These are phyloP conservation scores for Fusarium sterilihyphosum DNA, from an alignment of 2,329 filamentous ascomycete genomes.

Conservation along the genomic window DNA sequence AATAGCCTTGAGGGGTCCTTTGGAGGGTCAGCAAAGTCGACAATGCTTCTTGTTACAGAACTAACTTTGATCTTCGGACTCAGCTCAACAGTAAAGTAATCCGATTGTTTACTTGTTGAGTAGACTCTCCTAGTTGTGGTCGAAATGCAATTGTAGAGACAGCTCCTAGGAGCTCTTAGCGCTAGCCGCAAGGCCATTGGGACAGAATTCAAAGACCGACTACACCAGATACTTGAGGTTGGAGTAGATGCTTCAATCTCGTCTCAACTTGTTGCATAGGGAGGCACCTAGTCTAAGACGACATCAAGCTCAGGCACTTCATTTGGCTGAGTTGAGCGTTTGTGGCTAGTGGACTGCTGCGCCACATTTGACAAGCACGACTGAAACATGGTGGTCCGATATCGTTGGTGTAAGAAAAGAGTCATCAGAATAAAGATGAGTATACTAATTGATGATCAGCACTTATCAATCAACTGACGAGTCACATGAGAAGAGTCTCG, in stretches of 20 bases:
- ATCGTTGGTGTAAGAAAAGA: neutral
- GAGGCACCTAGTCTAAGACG: conserved; percentile 9
- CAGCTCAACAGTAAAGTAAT: conserved; percentile 38
- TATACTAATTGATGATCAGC: neutral
- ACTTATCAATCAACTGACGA: neutral
- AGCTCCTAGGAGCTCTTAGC: conserved; percentile 33
- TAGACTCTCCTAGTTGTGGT: conserved; percentile 33
- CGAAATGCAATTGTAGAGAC: conserved; percentile 21
- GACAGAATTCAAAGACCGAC: neutral
- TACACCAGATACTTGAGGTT: neutral
- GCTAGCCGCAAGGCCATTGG: conserved; percentile 39
- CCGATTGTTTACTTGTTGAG: conserved; percentile 24
- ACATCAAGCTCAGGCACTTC: conserved; percentile 5
- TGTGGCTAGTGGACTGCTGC: neutral
- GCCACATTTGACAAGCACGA: neutral
- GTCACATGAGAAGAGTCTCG: neutral
- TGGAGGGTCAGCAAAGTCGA: conserved; percentile 5
- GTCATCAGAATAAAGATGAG: neutral
- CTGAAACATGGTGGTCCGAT: neutral
- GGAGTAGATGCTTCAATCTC: neutral
- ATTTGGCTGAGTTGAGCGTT: neutral
- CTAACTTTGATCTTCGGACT: conserved; percentile 21
- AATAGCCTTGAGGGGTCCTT: conserved; percentile 32
- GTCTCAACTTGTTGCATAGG: neutral
- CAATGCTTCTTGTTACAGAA: neutral